phyloP scores from a whole-genome alignment of 2,329 filamentous ascomycete genomes.

The Aspergillus candidus region DNA sequence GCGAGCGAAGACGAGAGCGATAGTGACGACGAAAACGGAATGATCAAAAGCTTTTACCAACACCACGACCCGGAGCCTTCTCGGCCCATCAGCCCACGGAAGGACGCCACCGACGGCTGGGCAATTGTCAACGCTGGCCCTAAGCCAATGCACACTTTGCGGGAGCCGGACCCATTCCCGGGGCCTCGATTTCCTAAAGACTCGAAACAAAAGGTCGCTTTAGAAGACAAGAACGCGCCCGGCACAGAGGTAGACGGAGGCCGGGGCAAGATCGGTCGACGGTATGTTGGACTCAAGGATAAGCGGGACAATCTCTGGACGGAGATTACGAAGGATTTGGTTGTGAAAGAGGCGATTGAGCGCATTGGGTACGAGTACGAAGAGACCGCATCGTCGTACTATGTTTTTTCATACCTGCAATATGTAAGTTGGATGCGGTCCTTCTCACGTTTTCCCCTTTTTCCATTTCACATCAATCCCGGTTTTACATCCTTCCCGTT shows the following conservation, averaged over 20 bases:
- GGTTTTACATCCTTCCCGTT: not conserved
- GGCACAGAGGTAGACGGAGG: conserved; percentile 48
- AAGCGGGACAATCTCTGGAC: conserved; percentile 72
- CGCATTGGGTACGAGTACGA: conserved; percentile 80
- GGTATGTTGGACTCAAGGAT: conserved; percentile 35
- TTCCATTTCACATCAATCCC: not conserved
- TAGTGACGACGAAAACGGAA: no score
- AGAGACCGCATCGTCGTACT: conserved; percentile 84
- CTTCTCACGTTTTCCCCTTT: not conserved
- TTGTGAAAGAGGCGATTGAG: conserved; percentile 80
- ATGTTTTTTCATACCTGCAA: conserved; percentile 82
- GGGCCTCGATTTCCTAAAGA: conserved; percentile 70
- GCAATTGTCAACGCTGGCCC: conserved; percentile 77
- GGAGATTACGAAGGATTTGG: conserved; percentile 90
- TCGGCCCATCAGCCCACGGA: not conserved
- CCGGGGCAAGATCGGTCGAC: conserved; percentile 38
- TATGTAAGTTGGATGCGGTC: conserved; percentile 59
- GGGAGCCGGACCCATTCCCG: conserved; percentile 65
- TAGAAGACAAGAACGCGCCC: conserved; percentile 56
- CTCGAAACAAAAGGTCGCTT: conserved; percentile 65
- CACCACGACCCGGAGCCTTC: no score
- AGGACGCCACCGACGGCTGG: conserved; percentile 66
- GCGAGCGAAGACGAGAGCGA: no score
- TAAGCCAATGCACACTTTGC: conserved; percentile 71
- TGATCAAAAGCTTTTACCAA: no score